Evolutionary conservation across 2,329 filamentous ascomycete genomes (phyloP).

Genomic region (Aspergillus sp.): DNA sequence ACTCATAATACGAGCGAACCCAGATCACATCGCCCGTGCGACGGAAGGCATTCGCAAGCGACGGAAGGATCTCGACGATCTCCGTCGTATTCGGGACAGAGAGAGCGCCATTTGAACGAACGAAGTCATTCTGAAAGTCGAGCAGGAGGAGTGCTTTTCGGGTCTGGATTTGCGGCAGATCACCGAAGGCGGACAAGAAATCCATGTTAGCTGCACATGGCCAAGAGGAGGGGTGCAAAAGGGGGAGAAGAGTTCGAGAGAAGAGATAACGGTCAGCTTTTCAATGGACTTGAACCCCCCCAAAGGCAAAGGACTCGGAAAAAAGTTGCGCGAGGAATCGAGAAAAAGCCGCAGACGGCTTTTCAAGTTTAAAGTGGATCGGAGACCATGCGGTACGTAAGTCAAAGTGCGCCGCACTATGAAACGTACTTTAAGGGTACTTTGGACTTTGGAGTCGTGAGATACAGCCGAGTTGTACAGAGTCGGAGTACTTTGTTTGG

Average conservation of each 20-base stretch:
- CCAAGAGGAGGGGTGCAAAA: conserved; percentile 2
- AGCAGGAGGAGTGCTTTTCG: conserved; percentile 74
- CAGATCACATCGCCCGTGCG: conserved; percentile 74
- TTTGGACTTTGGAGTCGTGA: not conserved
- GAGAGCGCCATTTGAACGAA: conserved; percentile 66
- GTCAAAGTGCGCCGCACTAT: not conserved
- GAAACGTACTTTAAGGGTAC: not conserved
- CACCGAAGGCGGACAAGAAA: conserved; percentile 28
- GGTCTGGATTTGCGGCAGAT: conserved; percentile 54
- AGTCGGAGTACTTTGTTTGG: not conserved
- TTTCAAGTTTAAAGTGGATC: not conserved
- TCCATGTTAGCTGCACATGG: conserved; percentile 31
- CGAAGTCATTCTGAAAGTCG: conserved; percentile 89
- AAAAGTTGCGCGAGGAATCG: not conserved
- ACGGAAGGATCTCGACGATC: conserved; percentile 66
- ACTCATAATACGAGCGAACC: conserved; percentile 74
- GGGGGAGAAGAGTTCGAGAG: not conserved
- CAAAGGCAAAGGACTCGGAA: not conserved
- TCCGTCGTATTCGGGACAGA: conserved; percentile 62
- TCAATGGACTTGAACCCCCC: not conserved
- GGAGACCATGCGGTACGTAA: not conserved
- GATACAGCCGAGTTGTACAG: not conserved
- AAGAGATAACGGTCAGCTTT: not conserved
- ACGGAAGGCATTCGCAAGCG: conserved; percentile 72
- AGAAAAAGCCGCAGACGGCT: not conserved